Base-by-base conservation (phyloP, 495 filamentous ascomycete species). In the Penicillium tannophilum region DNA sequence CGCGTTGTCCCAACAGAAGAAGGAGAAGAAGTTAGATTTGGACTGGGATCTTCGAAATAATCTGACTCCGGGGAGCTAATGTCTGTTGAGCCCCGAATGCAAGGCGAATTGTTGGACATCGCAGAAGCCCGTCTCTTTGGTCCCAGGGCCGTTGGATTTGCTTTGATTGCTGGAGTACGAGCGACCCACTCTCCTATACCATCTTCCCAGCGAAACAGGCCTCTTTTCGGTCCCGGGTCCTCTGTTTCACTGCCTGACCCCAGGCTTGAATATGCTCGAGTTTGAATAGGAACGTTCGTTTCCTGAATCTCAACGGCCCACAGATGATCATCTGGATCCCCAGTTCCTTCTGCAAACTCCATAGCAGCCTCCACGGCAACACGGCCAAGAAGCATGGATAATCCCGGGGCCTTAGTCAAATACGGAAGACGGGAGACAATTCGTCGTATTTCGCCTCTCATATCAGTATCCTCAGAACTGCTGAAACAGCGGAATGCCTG, bases 181-280 rank as follows among this genome's bases (percentile, higher is more conserved):
- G 71, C 75, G 46, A 84, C 74, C 81, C 81, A 84, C 56, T 84
- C 81, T 35, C 75, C 77, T 63, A 84, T 82, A 43, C 77, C 77
- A 54, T 83, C 80, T 62, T 84, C 82, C 81, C 81, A 84, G 45
- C 77, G 76, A 54, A 74, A 84, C 12, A 75, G 62, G n/a, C 68
- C 72, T 17, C 44, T 64, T 3, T 19, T 54, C 10, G 58, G 58
- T 20, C 49, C 52, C 31, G 58, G 54, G 31, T 52, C 35, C 8
- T 58, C 55, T n/a, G 54, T 23, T 60, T 68, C 52, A 58, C 71
- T 35, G 19, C 33, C 33, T 61, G 63, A 53, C 12, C 60, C 57
- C 14, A 52, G 48, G 24, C 48, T 53, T 9, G 49, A 41, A 16
- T 58, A 33, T 30, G 50, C 51, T 23, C 47, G 28, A 6, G 46